phyloP scores from a whole-genome alignment of 148 eudicot genomes.

The Camellia japonica region DNA sequence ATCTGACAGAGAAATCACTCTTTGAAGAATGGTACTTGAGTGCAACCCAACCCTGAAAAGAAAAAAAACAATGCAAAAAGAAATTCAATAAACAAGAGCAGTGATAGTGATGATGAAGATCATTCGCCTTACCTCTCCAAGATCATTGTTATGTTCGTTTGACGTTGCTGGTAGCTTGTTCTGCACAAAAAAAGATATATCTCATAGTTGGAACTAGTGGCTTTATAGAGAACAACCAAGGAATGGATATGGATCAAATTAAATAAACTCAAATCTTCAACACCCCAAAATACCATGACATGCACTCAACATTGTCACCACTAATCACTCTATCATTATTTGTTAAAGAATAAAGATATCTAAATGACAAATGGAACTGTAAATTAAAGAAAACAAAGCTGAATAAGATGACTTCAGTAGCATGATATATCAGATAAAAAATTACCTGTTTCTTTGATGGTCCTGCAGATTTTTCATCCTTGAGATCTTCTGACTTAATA shows the following conservation, averaged over 20 bases:
- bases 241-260: not conserved
- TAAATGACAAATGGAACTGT: not conserved
- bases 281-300: conserved; percentile 4
- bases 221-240: conserved; percentile 11
- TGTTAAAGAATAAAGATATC: not conserved
- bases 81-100: not conserved
- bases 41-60: conserved; percentile 57
- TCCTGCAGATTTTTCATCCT: conserved; percentile 37
- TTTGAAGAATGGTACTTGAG: conserved; percentile 62
- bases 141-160: conserved; percentile 30
- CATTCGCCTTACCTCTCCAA: conserved; percentile 44
- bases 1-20: conserved; percentile 46
- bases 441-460: conserved; percentile 57
- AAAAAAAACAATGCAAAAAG: not conserved
- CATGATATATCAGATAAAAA: not conserved
- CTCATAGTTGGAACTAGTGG: conserved; percentile 10
- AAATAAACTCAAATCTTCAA: not conserved
- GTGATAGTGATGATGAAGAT: not conserved
- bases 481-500: conserved; percentile 38
- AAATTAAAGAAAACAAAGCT: not conserved
- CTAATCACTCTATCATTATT: not conserved
- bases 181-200: conserved; percentile 37
- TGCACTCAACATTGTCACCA: not conserved
- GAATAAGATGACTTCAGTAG: not conserved
- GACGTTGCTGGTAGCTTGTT: conserved; percentile 29